Evolutionary conservation across 2,329 filamentous ascomycete species (phyloP).

Genomic region (Colletotrichum lindemuthianum): DNA sequence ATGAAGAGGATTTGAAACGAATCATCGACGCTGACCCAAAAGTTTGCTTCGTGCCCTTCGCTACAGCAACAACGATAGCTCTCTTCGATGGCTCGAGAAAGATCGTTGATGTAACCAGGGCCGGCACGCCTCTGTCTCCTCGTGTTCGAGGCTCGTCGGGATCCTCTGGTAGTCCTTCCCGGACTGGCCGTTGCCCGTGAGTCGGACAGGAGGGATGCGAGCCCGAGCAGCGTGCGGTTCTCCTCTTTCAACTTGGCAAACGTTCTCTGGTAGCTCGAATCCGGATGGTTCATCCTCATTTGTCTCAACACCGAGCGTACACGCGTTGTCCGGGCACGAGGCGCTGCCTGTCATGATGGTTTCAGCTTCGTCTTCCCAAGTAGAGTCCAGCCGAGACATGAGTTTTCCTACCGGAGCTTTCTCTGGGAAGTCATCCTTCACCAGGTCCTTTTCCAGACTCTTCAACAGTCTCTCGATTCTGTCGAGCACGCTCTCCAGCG

Average conservation of each 20-base stretch:
- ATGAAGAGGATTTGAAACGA: constrained; percentile 7
- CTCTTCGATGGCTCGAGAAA: constrained; percentile 6
- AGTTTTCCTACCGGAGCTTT: too few relatives aligned
- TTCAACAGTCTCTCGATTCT: too few relatives aligned
- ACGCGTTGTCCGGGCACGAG: background rate
- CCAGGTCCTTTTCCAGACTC: too few relatives aligned
- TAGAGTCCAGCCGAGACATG: too few relatives aligned
- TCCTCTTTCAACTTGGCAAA: background rate
- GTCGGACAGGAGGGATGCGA: background rate
- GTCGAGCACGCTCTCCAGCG: too few relatives aligned
- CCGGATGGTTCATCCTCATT: background rate
- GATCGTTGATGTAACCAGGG: constrained; percentile 1
- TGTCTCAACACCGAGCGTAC: background rate
- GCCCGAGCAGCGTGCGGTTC: background rate
- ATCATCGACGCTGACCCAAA: constrained; percentile 9
- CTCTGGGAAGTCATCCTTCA: too few relatives aligned
- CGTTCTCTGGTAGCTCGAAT: constrained; percentile 9
- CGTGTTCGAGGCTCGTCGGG: background rate
- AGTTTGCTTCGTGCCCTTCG: constrained; percentile 9
- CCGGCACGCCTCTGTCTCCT: background rate
- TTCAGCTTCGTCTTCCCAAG: too few relatives aligned
- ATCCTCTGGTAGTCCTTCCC: background rate
- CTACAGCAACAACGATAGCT: constrained; percentile 7
- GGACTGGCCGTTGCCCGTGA: background rate
- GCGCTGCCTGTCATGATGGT: too few relatives aligned